A percentile compares a stretch with the other conserved stretches of the same genome.
Evolutionary conservation across 768 basidiomycete species (phyloP).

Genomic region (Calvatia gigantea): DNA sequence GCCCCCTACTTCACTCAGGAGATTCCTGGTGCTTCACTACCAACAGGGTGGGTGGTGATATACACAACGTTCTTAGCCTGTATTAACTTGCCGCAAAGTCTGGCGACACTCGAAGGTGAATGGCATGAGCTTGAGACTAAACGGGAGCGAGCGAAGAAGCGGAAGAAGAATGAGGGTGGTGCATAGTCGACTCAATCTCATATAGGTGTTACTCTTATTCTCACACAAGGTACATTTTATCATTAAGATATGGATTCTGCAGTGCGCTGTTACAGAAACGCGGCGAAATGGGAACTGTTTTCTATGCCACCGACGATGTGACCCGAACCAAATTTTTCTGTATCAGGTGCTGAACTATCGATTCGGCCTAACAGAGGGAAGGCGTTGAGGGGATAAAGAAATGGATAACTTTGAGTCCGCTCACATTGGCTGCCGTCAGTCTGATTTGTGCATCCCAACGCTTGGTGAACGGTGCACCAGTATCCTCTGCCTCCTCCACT

Average conservation of each 20-base stretch:
- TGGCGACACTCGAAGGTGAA: conserved; percentile 84
- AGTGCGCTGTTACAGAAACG: conserved; percentile 10
- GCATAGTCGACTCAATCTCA: neutral
- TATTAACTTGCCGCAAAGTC: conserved; percentile 35
- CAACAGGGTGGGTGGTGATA: conserved; percentile 64
- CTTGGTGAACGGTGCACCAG: conserved; percentile 87
- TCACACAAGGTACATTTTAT: conserved; percentile 5
- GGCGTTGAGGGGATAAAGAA: conserved; percentile 1
- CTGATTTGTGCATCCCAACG: conserved; percentile 96
- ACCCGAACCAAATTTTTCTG: conserved; percentile 63
- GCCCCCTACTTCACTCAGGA: conserved; percentile 84
- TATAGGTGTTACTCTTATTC: neutral
- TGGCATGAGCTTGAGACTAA: conserved; percentile 99
- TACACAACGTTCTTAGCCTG: conserved; percentile 1
- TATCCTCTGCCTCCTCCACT: conserved; percentile 83
- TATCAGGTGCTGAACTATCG: conserved; percentile 79
- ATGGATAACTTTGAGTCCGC: conserved; percentile 20
- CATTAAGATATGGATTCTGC: conserved; percentile 13
- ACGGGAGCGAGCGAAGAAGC: conserved; percentile 80
- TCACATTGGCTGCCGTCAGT: conserved; percentile 80
- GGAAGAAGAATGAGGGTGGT: conserved; percentile 56
- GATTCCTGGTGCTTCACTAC: conserved; percentile 67
- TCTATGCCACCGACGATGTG: conserved; percentile 21
- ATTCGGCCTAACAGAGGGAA: conserved; percentile 64
- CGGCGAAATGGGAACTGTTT: neutral